Percentiles rank a stretch among this genome's conserved stretches.
Evolutionary conservation across 306 rosid genomes (phyloP).

Genomic region (Medicago arabica): DNA sequence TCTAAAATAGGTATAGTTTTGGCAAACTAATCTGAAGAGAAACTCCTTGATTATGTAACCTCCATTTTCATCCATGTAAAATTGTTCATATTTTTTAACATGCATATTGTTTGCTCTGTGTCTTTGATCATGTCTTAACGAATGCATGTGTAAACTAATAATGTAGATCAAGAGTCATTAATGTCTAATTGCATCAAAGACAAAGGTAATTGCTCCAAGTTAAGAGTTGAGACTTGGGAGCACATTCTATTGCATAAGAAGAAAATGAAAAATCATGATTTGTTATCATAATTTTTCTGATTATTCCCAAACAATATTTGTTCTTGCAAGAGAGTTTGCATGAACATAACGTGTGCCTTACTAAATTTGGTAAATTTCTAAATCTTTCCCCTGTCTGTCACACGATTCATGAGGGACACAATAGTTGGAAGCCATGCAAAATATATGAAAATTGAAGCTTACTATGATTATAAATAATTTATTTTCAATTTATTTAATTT

Average conservation of each 20-base stretch:
- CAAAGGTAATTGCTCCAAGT: not conserved
- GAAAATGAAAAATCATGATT: not conserved
- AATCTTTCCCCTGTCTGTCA: too few relatives aligned
- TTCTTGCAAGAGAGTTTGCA: too few relatives aligned
- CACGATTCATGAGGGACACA: too few relatives aligned
- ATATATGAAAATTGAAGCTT: too few relatives aligned
- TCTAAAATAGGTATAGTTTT: not conserved
- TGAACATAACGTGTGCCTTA: too few relatives aligned
- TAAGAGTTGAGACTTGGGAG: not conserved
- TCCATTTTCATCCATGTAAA: not conserved
- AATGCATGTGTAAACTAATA: too few relatives aligned
- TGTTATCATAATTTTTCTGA: not conserved
- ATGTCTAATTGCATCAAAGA: not conserved
- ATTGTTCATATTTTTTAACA: too few relatives aligned
- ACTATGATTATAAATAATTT: too few relatives aligned
- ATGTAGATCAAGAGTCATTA: not conserved
- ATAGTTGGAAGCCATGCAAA: too few relatives aligned
- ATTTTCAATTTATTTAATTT: too few relatives aligned
- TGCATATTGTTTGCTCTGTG: not conserved
- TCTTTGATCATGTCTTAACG: not conserved
- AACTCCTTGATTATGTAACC: slow-evolving; percentile 14
- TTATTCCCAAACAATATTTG: not conserved
- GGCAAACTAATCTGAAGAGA: slow-evolving; percentile 10
- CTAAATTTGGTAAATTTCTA: too few relatives aligned
- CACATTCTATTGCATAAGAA: not conserved